phyloP scores from a whole-genome alignment of 2,329 filamentous ascomycete species.

The Fusarium avenaceum region DNA sequence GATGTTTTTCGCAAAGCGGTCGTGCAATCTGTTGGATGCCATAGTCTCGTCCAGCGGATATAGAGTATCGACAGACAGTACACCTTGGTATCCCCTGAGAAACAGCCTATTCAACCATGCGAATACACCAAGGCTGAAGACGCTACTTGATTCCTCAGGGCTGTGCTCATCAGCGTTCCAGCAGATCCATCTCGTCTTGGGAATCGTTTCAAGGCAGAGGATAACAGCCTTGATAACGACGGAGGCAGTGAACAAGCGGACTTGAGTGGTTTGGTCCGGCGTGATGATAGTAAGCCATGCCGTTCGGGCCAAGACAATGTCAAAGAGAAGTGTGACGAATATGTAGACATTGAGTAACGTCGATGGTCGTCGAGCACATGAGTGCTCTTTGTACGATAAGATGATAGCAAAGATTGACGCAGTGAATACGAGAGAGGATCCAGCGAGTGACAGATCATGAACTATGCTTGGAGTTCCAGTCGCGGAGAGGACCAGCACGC shows the following conservation, averaged over 20 bases:
- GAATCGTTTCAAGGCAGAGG: constrained; percentile 56
- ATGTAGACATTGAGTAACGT: constrained; percentile 59
- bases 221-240: constrained; percentile 54
- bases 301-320: constrained; percentile 59
- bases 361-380: constrained; percentile 57
- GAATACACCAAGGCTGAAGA: constrained; percentile 52
- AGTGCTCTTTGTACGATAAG: constrained; percentile 56
- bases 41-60: constrained; percentile 54
- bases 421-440: constrained; percentile 44
- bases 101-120: constrained; percentile 56
- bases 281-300: constrained; percentile 55
- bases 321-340: constrained; percentile 59
- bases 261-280: constrained; percentile 33
- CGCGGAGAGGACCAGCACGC: constrained; percentile 51
- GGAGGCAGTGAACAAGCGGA: constrained; percentile 54
- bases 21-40: constrained; percentile 38
- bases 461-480: constrained; percentile 29
- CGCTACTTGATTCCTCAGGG: constrained; percentile 54
- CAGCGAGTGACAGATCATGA: constrained; percentile 48
- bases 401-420: constrained; percentile 49
- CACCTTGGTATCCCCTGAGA: constrained; percentile 53
- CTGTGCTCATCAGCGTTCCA: constrained; percentile 57
- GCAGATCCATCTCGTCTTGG: constrained; percentile 56
- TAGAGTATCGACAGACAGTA: constrained; percentile 53
- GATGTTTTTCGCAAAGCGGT: constrained; percentile 34